Conservation (phyloP, 257 asterid genomes). For the Jasminum sambac region DNA sequence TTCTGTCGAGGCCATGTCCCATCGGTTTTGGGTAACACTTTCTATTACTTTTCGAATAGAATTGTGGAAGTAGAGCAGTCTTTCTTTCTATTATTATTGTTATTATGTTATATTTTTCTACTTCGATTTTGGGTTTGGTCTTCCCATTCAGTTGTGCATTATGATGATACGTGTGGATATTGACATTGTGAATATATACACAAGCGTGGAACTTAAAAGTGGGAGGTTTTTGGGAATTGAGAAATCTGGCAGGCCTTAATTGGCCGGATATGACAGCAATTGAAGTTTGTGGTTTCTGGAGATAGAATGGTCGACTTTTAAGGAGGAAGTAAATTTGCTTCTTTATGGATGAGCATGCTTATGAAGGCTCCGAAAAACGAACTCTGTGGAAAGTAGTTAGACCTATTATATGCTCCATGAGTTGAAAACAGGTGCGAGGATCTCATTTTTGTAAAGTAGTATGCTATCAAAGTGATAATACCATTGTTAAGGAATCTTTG, state of each 20-base stretch:
- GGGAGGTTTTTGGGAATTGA: neutral
- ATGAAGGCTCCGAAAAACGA: neutral
- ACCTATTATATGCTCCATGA: neutral
- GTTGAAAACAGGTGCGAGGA: neutral
- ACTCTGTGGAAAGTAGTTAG: neutral
- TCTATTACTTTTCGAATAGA: neutral
- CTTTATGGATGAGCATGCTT: neutral
- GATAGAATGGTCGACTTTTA: neutral
- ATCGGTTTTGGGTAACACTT: constrained; percentile 81
- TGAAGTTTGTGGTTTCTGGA: constrained; percentile 8
- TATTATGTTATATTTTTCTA: neutral
- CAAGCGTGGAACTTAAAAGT: neutral
- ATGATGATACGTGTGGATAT: neutral
- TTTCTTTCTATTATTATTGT: neutral
- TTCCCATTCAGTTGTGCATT: neutral
- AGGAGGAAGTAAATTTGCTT: neutral
- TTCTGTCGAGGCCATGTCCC: constrained; percentile 68
- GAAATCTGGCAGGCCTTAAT: constrained; percentile 13
- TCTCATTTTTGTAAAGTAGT: neutral
- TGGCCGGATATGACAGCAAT: neutral
- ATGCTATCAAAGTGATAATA: neutral
- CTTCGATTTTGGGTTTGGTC: neutral
- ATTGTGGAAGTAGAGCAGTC: neutral
- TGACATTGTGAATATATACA: neutral
- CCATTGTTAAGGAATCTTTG: neutral